Base-by-base conservation (phyloP, 371 early-diverging fungal species). In the Mortierella sp. region DNA sequence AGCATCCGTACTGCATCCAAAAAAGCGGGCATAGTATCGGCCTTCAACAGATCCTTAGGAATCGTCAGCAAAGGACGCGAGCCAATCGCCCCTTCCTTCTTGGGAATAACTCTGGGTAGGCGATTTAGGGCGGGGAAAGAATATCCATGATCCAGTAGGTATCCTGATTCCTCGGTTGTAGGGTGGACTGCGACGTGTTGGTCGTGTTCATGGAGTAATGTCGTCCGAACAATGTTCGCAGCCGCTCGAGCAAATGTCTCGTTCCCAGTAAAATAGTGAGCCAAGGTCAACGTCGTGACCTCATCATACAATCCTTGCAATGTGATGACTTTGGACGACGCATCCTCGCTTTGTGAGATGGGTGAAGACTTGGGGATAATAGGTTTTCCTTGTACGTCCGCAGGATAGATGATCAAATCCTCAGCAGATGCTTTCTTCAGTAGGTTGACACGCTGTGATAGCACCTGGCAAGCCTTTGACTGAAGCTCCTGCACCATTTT, bases 111-210 rank as follows among this genome's bases (percentile, higher is more conserved):
- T 52, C 86, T 81, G 19, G 88, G 84, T 6, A 86, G 74, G 14
- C 86, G 84, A 30, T 83, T 85, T 14, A 88, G 61, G 27, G 85
- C 84, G 16, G 89, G 89, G 66, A 88, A 88, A 19, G 87, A 87
- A 47, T 88, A 88, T 18, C 89, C 89, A 66, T 88, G 87, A 28
- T 88, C 89, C 14, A 87, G 82, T 46, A 87, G 53, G 42, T 86
- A 86, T 52, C 87, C 87, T n/a, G 85, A 62, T 23, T 87, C 86
- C 38, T 84, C 85, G 28, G 86, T 84, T 6, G 86, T 82, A 21
- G 83, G 79, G 24, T 81, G 67, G n/a, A 76, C 72, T 13, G 86
- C 83, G 18, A 82, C 79, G 34, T 84, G 81, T 24, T 87, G 84
- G 42, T 84, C 86, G 16, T 86, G 73, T 13, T 86, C 87, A 47